Base-by-base conservation (phyloP, 495 filamentous ascomycete species). In the Penicillium coprophilum region DNA sequence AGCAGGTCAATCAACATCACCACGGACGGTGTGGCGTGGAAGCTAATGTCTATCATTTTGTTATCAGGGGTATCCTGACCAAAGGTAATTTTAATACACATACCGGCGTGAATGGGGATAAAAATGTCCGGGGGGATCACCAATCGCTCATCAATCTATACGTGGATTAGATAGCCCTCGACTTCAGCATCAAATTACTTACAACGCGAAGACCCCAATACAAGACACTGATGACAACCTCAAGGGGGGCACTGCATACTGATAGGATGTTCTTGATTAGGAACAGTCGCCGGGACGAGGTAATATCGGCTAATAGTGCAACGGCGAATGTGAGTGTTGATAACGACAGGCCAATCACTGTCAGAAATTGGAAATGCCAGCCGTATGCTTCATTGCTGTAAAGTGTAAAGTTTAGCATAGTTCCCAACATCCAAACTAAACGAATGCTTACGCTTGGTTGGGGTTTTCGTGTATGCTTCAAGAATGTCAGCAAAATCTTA, bases 311-410 rank as follows among this genome's bases (percentile, higher is more conserved):
- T 28, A 92, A 70, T n/a, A 91, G 67, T 8, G 82, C 92, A 58
- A 82, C 69, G 21, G 74, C 59, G 68, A 94, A 93, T 36, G 90
- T 90, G 46, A 82, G 53, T 15, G 85, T 82, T 3, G 90, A 80
- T 36, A 94, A 70, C 3, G 80, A 71, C 12, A 95, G 80, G 27
- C 90, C 91, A 61, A 95, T 85, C 59, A 95, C 91, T 52, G 90
- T 96, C 46, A 93, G 75, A 71, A 88, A 92, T 71, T 93, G 89
- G 62, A 87, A 87, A 67, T 92, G 88, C 80, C 89, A 92, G 21
- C 90, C 91, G 65, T 87, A 94, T 20, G 87, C 82, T 12, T 82
- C 75, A 58, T 85, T 86, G 49, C 87, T 85, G 45, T 58, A 17
- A 6, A 47, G 12, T 30, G 2, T 31, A 17, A 30, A 30, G 34